Evolutionary conservation across 257 asterid genomes (phyloP).

Genomic region (Gentiana macrophylla): DNA sequence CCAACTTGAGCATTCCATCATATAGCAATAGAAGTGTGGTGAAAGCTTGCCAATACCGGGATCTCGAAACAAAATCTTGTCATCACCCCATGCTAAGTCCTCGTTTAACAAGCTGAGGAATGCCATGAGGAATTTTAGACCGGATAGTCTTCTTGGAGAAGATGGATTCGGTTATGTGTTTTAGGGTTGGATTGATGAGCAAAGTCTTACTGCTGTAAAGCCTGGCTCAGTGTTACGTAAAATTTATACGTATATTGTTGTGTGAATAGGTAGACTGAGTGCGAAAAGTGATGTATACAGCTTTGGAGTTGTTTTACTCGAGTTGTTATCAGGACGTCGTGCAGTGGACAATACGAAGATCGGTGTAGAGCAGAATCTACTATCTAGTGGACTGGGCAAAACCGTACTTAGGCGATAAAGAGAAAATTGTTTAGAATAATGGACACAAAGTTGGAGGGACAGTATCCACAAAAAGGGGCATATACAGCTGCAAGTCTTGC

Average conservation of each 20-base stretch:
- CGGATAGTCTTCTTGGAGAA: constrained; percentile 95
- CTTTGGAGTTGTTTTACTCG: constrained; percentile 74
- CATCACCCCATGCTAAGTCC: constrained; percentile 71
- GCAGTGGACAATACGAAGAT: constrained; percentile 55
- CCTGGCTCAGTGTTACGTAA: constrained; percentile 83
- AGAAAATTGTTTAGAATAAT: constrained; percentile 57
- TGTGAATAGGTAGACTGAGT: constrained; percentile 46
- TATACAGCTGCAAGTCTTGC: constrained; percentile 49
- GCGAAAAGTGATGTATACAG: constrained; percentile 74
- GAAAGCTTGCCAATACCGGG: constrained; percentile 76
- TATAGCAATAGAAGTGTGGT: constrained; percentile 42
- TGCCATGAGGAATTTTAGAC: constrained; percentile 81
- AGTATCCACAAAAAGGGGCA: constrained; percentile 75
- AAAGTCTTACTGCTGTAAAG: constrained; percentile 52
- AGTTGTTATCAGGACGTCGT: constrained; percentile 54
- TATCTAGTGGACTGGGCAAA: constrained; percentile 64
- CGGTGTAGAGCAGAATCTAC: constrained; percentile 52
- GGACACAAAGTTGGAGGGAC: constrained; percentile 74
- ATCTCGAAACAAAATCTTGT: constrained; percentile 69
- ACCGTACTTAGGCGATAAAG: constrained; percentile 59
- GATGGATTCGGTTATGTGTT: constrained; percentile 94
- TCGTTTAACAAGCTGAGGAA: constrained; percentile 62
- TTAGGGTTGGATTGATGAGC: constrained; percentile 91
- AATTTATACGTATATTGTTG: neutral
- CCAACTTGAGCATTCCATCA: constrained; percentile 44